Percentiles rank a stretch among this genome's conserved stretches.
Evolutionary conservation across 768 basidiomycete species (phyloP).

Genomic region (Infundibulicybe gibba): DNA sequence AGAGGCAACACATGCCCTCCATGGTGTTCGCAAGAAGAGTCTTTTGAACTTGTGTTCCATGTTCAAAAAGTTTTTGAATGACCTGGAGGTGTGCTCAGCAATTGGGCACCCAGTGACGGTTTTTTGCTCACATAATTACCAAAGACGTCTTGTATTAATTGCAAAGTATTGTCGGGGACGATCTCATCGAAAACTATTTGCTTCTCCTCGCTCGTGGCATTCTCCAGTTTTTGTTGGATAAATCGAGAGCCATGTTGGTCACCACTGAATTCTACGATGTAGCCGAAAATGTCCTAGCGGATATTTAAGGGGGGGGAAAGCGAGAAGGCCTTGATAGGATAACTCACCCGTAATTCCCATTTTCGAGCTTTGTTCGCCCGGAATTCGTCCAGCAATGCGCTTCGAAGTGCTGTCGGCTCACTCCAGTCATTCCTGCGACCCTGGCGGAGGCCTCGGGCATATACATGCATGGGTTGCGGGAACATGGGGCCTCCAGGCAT

Average conservation of each 20-base stretch:
- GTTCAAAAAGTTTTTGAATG: constrained; percentile 90
- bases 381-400: constrained; percentile 81
- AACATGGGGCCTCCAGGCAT: constrained; percentile 42
- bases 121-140: constrained; percentile 81
- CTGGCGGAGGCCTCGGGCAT: constrained; percentile 36
- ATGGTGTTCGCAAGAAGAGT: constrained; percentile 65
- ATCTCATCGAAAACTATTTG: constrained; percentile 85
- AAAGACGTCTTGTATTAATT: constrained; percentile 88
- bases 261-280: constrained; percentile 86
- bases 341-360: constrained; percentile 77
- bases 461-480: constrained; percentile 27
- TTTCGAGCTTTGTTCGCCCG: constrained; percentile 71
- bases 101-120: neutral
- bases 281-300: constrained; percentile 76
- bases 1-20: constrained; percentile 76
- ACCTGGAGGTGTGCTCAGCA: constrained; percentile 48
- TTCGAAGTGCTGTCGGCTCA: constrained; percentile 45
- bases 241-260: constrained; percentile 99
- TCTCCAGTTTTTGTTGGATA: constrained; percentile 85
- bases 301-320: neutral
- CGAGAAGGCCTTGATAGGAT: neutral
- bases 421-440: constrained; percentile 41
- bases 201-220: constrained; percentile 74
- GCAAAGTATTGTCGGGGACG: constrained; percentile 66
- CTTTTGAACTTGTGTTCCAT: constrained; percentile 76